phyloP scores from a whole-genome alignment of 495 filamentous ascomycete species.

The Ascobolus immersus region DNA sequence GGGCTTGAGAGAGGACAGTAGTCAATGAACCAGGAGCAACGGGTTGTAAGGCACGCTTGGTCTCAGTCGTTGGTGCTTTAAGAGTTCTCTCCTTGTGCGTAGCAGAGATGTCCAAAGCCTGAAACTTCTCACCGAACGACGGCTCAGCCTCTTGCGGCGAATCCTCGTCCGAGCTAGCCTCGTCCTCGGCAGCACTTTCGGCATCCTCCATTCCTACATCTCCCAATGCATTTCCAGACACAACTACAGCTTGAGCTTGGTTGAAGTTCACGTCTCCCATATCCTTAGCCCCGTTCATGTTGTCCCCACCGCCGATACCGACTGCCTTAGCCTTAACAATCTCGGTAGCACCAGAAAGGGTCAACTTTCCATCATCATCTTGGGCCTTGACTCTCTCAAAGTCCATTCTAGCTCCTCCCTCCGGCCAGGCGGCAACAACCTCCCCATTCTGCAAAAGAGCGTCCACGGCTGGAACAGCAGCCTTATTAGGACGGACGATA shows the following conservation, averaged over 20 bases:
- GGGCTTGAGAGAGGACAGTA: conserved; percentile 73
- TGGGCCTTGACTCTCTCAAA: conserved; percentile 30
- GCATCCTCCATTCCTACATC: conserved; percentile 26
- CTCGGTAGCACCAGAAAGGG: conserved; percentile 23
- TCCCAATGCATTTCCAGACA: conserved; percentile 17
- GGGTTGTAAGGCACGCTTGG: conserved; percentile 23
- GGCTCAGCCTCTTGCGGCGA: conserved; percentile 27
- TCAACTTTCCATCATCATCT: conserved; percentile 23
- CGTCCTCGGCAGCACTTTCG: conserved; percentile 22
- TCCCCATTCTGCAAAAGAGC: conserved; percentile 25
- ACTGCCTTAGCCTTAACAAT: conserved; percentile 24
- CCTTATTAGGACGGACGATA: conserved; percentile 25
- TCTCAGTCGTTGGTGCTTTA: conserved; percentile 20
- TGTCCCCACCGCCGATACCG: conserved; percentile 19
- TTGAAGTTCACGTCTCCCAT: conserved; percentile 38
- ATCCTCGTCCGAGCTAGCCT: conserved; percentile 17
- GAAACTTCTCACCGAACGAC: conserved; percentile 69
- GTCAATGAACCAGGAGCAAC: conserved; percentile 53
- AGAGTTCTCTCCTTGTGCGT: conserved; percentile 51
- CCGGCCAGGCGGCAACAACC: conserved; percentile 25
- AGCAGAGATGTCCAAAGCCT: conserved; percentile 33
- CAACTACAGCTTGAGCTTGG: conserved; percentile 45
- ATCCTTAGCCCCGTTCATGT: conserved; percentile 34
- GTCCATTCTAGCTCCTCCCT: conserved; percentile 29
- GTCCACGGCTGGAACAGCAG: conserved; percentile 21